A percentile compares a stretch with the other conserved stretches of the same genome.
Conservation (phyloP, 768 basidiomycete species). For the Rhodotorula kratochvilovae region DNA sequence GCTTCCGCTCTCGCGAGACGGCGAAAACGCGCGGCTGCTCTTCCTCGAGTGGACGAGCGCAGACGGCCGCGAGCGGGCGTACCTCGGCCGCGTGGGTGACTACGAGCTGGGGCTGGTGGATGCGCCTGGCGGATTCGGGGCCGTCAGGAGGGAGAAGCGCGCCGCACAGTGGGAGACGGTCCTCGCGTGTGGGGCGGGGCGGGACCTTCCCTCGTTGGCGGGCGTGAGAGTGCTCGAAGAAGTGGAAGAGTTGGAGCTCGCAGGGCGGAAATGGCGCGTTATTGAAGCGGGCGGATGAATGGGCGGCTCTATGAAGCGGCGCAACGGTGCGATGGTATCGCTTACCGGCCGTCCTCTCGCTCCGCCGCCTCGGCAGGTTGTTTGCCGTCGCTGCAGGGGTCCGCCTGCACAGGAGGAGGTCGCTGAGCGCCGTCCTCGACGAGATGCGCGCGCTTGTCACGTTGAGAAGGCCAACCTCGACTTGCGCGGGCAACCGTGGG, state of each 20-base stretch:
- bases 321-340: too few relatives aligned
- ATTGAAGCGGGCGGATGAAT: not conserved
- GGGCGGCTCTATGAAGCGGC: not conserved
- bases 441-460: too few relatives aligned
- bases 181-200: not conserved
- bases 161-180: not conserved
- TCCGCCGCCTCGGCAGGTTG: too few relatives aligned
- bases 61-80: not conserved
- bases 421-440: too few relatives aligned
- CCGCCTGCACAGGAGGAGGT: too few relatives aligned
- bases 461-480: too few relatives aligned
- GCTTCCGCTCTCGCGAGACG: not conserved
- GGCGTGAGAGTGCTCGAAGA: not conserved
- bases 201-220: not conserved
- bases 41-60: not conserved
- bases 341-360: too few relatives aligned
- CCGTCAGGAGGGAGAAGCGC: not conserved
- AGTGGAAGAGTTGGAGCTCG: not conserved
- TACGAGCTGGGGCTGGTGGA: slow-evolving; percentile 7
- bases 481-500: too few relatives aligned
- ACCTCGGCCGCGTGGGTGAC: slow-evolving; percentile 20
- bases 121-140: not conserved
- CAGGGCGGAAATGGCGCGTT: not conserved
- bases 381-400: too few relatives aligned
- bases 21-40: not conserved